Base-by-base conservation (phyloP, 148 eudicot species). In the Amaranthus palmeri region DNA sequence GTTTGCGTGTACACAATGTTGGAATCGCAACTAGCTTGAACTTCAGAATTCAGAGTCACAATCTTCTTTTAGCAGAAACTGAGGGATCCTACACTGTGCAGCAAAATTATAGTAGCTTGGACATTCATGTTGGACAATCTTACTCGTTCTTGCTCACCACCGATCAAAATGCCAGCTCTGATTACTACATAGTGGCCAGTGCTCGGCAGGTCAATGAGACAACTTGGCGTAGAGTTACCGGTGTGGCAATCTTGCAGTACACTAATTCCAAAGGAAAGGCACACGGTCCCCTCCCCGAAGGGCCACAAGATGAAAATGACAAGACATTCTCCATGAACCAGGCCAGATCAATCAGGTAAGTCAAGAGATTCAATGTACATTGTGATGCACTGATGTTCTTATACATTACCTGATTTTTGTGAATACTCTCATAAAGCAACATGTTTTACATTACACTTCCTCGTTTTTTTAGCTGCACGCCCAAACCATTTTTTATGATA, bases 31-130 rank as follows among this genome's bases (percentile, higher is more conserved):
- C 98, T 54, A 91, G 97, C 78, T 82, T 93, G 78, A 93, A 93
- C 83, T 91, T 93, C 78, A 88, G 98, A 81, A 93, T 93, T 54
- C 98, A 93, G 67, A 84, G 77, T 78, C 98, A 93, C 81, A 93
- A 91, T 81, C 80, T 96, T 67, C 89, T 92, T 64, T 77, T 96
- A 50, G 99, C 97, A 7, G 99, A 96, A 86, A 73, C 85, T 7
- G 99, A 96, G 81, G 99, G 99, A 69, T 92, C 96, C 18, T 96
- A 96, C 80, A 96, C 99, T 4, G 92, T 87, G 61, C 99, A 96
- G 57, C 97, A 92, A 64, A 96, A 95, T 76, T 95, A 95, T 79
- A 88, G 97, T 65, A 95, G 90, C 87, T 59, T 95, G 76, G 98
- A 95, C 78, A 89, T 95, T 56, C 98, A 93, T 69, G 97, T 87